These are phyloP conservation scores for Coprinellus aureogranulatus DNA, from an alignment of 768 basidiomycete species.

Conservation along the genomic window DNA sequence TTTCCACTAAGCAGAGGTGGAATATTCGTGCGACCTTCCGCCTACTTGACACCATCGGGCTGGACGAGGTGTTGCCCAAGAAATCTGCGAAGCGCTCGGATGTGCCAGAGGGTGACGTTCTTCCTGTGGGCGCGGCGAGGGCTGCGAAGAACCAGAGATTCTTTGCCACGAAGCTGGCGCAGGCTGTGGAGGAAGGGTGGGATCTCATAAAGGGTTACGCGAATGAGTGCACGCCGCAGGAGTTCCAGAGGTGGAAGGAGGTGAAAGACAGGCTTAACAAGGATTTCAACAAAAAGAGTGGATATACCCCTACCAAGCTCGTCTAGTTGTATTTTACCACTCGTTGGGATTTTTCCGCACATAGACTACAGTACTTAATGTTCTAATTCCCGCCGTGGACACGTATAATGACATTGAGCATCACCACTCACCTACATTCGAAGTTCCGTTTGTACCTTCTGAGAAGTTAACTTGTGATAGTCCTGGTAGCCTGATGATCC, in stretches of 20 bases:
- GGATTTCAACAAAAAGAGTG: not conserved
- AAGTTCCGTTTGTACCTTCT: too few relatives aligned
- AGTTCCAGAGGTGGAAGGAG: conserved; percentile 5
- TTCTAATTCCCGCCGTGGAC: not conserved
- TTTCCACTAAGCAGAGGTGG: conserved; percentile 46
- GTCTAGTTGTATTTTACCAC: too few relatives aligned
- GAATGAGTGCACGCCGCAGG: not conserved
- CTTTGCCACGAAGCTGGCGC: conserved; percentile 8
- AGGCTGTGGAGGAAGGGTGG: not conserved
- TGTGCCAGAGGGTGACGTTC: not conserved
- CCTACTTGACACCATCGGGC: conserved; percentile 49
- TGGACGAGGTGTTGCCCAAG: conserved; percentile 16
- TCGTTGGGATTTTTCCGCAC: not conserved
- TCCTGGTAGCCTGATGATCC: too few relatives aligned
- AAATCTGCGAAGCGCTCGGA: not conserved
- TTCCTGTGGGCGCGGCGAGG: not conserved
- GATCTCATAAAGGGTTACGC: conserved; percentile 2
- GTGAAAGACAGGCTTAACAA: not conserved
- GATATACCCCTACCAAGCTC: conserved; percentile 7
- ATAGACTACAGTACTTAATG: not conserved
- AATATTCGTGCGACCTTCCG: conserved; percentile 61
- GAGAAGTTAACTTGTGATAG: too few relatives aligned
- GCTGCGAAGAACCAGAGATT: conserved; percentile 5
- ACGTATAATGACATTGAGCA: not conserved
- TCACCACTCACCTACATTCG: too few relatives aligned